Conservation (phyloP, 1,284 basidiomycete genomes). For the Tetrapyrgos nigripes region DNA sequence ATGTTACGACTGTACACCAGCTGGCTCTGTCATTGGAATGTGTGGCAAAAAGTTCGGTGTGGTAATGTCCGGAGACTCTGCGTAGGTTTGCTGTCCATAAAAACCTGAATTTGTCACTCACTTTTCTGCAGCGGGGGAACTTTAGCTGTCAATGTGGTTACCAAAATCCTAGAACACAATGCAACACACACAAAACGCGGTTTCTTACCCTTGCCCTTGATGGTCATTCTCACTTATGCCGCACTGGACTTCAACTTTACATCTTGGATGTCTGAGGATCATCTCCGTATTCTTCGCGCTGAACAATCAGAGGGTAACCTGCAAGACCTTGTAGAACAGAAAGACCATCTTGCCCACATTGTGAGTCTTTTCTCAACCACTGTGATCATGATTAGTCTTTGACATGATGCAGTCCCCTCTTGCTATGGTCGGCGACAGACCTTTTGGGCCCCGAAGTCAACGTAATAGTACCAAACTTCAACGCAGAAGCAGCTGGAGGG, state of each 20-base stretch:
- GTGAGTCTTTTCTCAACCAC: slow-evolving; percentile 31
- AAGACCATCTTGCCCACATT: slow-evolving; percentile 87
- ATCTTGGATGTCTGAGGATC: slow-evolving; percentile 94
- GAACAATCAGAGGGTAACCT: slow-evolving; percentile 84
- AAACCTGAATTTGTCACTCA: slow-evolving; percentile 1
- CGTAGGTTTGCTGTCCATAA: slow-evolving; percentile 60
- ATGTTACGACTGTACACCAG: slow-evolving; percentile 26
- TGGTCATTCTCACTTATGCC: slow-evolving; percentile 84
- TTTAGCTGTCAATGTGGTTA: slow-evolving; percentile 82
- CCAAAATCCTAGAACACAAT: slow-evolving; percentile 82
- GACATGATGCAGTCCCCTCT: slow-evolving; percentile 65
- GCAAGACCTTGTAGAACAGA: slow-evolving; percentile 70
- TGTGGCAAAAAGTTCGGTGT: slow-evolving; percentile 77
- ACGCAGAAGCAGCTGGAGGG: slow-evolving; percentile 63
- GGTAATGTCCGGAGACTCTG: slow-evolving; percentile 89
- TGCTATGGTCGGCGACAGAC: slow-evolving; percentile 81
- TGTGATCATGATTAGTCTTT: slow-evolving; percentile 5
- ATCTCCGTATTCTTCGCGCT: slow-evolving; percentile 82
- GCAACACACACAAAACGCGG: slow-evolving; percentile 43
- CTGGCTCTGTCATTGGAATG: slow-evolving; percentile 86
- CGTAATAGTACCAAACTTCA: slow-evolving; percentile 55
- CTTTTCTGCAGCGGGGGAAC: slow-evolving; percentile 74
- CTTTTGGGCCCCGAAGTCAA: slow-evolving; percentile 38
- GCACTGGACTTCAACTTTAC: slow-evolving; percentile 96
- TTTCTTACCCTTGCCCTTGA: slow-evolving; percentile 64